Percentiles rank a stretch among this genome's conserved stretches.
Conservation (phyloP, 495 filamentous ascomycete genomes). For the Aspergillus cavernicola region DNA sequence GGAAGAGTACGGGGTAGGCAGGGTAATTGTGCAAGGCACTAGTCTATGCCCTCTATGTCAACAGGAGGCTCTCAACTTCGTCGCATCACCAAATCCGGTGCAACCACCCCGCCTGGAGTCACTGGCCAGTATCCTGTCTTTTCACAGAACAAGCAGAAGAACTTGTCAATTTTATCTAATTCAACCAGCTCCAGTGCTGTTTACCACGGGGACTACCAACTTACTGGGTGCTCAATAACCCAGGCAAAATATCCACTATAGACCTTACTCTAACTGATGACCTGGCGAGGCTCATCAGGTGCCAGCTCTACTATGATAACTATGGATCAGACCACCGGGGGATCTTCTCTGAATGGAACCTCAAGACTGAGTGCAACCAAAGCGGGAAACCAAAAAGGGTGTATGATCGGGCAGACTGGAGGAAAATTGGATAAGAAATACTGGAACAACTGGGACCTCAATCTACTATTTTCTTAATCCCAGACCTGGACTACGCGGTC, state of each 20-base stretch:
- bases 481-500: slow-evolving; percentile 9
- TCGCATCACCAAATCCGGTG: slow-evolving; percentile 23
- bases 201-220: slow-evolving; percentile 2
- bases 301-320: slow-evolving; percentile 18
- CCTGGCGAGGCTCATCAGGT: slow-evolving; percentile 16
- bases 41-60: slow-evolving; percentile 28
- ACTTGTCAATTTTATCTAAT: slow-evolving; percentile 15
- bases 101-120: slow-evolving; percentile 16
- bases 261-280: slow-evolving; percentile 14
- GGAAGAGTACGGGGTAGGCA: too few species aligned
- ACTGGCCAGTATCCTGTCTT: neutral
- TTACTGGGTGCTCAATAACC: slow-evolving; percentile 13
- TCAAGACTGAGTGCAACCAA: slow-evolving; percentile 6
- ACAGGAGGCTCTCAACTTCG: slow-evolving; percentile 21
- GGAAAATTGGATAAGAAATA: slow-evolving; percentile 18
- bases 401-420: slow-evolving; percentile 25
- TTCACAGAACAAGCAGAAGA: slow-evolving; percentile 8
- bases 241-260: slow-evolving; percentile 10
- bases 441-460: slow-evolving; percentile 2
- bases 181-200: slow-evolving; percentile 7
- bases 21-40: too few species aligned
- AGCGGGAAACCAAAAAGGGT: slow-evolving; percentile 15
- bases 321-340: slow-evolving; percentile 19
- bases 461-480: too few species aligned
- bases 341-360: slow-evolving; percentile 23